A percentile compares a stretch with the other conserved stretches of the same genome.
Conservation (phyloP, 495 filamentous ascomycete genomes). For the Annulohypoxylon nitens region DNA sequence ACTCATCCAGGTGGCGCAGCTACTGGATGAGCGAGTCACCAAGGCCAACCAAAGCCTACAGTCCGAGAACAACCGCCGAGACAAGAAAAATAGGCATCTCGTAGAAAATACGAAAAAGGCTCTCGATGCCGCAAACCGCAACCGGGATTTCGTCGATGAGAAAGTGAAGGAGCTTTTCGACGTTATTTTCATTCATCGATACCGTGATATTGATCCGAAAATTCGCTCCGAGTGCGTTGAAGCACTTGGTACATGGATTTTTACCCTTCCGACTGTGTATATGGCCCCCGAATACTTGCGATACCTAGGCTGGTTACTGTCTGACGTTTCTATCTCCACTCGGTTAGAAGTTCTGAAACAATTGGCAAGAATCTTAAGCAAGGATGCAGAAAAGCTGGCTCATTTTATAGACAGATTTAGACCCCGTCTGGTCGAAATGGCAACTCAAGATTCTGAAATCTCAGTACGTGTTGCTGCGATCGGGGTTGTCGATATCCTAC, state of each 20-base stretch:
- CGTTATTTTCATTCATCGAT: conserved; percentile 91
- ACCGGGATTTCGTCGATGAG: conserved; percentile 72
- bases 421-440: conserved; percentile 92
- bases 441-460: conserved; percentile 81
- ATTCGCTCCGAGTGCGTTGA: conserved; percentile 88
- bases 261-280: conserved; percentile 83
- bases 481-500: conserved; percentile 81
- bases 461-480: conserved; percentile 82
- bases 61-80: conserved; percentile 81
- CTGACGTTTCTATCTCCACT: conserved; percentile 76
- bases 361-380: conserved; percentile 79
- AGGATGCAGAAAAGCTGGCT: conserved; percentile 81
- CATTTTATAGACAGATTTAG: conserved; percentile 93
- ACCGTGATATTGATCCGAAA: conserved; percentile 89
- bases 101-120: conserved; percentile 74
- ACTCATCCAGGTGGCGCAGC: conserved; percentile 77
- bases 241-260: conserved; percentile 89
- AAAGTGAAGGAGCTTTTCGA: conserved; percentile 86
- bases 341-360: conserved; percentile 85
- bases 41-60: conserved; percentile 86
- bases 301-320: conserved; percentile 94
- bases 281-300: conserved; percentile 88
- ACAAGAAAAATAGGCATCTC: conserved; percentile 68
- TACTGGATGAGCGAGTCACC: conserved; percentile 71
- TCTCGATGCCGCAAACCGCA: conserved; percentile 74